These are phyloP conservation scores for Lachancea lanzarotensis DNA, from an alignment of 805 yeast genomes.

Conservation along the genomic window DNA sequence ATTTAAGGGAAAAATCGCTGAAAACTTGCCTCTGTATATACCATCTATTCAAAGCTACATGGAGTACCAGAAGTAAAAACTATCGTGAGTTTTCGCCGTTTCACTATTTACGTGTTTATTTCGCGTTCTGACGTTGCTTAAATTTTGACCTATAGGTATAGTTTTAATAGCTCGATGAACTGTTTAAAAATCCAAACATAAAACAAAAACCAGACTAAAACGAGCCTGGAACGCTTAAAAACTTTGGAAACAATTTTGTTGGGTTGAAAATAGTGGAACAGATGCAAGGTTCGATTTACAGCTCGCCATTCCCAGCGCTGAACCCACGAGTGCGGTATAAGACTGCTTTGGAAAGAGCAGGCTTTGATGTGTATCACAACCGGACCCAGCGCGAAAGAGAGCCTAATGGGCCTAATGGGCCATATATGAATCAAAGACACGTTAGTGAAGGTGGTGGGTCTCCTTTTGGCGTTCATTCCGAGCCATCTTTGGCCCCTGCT, in stretches of 20 bases:
- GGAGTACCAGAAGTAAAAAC: no score
- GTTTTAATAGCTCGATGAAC: no score
- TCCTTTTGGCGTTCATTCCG: background rate
- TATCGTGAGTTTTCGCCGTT: no score
- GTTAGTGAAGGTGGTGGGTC: slow-evolving; percentile 4
- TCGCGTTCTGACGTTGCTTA: no score
- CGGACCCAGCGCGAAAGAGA: background rate
- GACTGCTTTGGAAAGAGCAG: slow-evolving; percentile 77
- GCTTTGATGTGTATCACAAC: slow-evolving; percentile 48
- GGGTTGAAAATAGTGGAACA: background rate
- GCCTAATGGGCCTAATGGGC: background rate
- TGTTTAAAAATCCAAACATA: no score
- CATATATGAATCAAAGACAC: background rate
- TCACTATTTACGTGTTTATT: no score
- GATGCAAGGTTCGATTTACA: slow-evolving; percentile 19
- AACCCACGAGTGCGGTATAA: slow-evolving; percentile 53
- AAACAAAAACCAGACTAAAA: background rate
- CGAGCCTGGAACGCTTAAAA: no score
- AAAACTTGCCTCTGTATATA: no score
- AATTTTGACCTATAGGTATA: background rate
- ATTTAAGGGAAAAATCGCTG: no score
- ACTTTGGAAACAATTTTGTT: no score
- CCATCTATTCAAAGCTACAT: no score
- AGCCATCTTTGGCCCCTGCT: background rate
- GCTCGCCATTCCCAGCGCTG: slow-evolving; percentile 61